Evolutionary conservation across 1,284 basidiomycete genomes (phyloP).

Genomic region (Afroboletus lepidellus): DNA sequence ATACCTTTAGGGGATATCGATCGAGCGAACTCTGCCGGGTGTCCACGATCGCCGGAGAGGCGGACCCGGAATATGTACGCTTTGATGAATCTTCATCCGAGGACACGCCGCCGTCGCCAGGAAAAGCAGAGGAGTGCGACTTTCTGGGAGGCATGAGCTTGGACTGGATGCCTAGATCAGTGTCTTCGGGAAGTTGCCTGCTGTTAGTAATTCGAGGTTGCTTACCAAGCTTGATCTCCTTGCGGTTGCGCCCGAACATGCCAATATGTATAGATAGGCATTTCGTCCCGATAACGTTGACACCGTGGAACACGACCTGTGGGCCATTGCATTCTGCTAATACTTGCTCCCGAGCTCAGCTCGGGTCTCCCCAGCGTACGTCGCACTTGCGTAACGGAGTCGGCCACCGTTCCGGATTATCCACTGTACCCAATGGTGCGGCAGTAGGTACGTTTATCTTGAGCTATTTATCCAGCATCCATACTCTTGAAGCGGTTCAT

Average conservation of each 20-base stretch:
- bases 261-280: no score
- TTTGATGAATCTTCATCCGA: constrained; percentile 12
- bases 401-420: neutral
- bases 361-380: no score
- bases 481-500: neutral
- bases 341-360: neutral
- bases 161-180: neutral
- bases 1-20: constrained; percentile 36
- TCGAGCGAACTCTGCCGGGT: constrained; percentile 7
- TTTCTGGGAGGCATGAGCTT: constrained; percentile 13
- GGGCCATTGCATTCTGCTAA: no score
- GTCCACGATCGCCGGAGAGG: constrained; percentile 2
- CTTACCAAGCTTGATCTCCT: no score
- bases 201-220: no score
- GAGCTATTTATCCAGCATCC: neutral
- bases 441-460: no score
- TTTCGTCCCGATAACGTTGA: no score
- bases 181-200: neutral
- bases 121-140: constrained; percentile 2
- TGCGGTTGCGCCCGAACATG: no score
- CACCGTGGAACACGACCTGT: no score
- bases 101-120: neutral
- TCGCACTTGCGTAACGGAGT: neutral
- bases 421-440: no score
- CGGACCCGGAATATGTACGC: constrained; percentile 1